Base-by-base conservation (phyloP, 495 filamentous ascomycete species). In the Tricharina praecox region DNA sequence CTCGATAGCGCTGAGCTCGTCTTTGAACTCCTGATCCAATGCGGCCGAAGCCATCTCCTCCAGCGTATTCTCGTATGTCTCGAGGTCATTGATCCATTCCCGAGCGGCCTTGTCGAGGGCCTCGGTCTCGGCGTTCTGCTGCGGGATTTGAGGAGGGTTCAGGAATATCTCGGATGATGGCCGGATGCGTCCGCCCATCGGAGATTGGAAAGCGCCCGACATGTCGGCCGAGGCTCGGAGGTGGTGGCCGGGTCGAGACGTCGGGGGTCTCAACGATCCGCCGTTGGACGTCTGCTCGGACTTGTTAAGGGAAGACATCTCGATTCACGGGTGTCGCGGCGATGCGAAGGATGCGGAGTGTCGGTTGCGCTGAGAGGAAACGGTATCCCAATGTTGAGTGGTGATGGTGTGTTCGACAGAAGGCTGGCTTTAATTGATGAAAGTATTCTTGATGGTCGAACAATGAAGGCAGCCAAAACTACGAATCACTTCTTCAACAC, bases 1-100 rank as follows among this genome's bases (percentile, higher is more conserved):
- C 68, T 97, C 90, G 60, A 97, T 97, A 49, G 90, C 90, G 64
- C 82, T 90, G 43, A 97, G 76, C 66, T 97, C 90, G 67, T 96
- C 90, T 70, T 96, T 97, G 69, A 97, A 97, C 54, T 97, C 92
- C 66, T 97, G 92, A 63, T 97, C 90, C 26, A 96, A 69, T 9
- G 92, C 94, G 38, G 92, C 90, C 24, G 88, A 86, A 16, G 90
- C 92, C 90, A 97, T 97, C 63, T 97, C 90, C 63, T 96, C 92
- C 57, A 97, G 65, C 3, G 90, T 97, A 36, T 74, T 92, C 71
- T 97, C 90, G 55, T 93, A 93, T 62, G 94, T 88, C 59, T 97
- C 90, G 55, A 97, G 95, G 56, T 97, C 90, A 30, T 88, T 84
- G 44, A 97, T 85, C 90, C 92, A 97, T 62, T 97, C 86, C 66